Evolutionary conservation across 2,329 filamentous ascomycete species (phyloP), one percentile per base, ranked within the genome.

Genomic region (Fonsecaea erecta): DNA sequence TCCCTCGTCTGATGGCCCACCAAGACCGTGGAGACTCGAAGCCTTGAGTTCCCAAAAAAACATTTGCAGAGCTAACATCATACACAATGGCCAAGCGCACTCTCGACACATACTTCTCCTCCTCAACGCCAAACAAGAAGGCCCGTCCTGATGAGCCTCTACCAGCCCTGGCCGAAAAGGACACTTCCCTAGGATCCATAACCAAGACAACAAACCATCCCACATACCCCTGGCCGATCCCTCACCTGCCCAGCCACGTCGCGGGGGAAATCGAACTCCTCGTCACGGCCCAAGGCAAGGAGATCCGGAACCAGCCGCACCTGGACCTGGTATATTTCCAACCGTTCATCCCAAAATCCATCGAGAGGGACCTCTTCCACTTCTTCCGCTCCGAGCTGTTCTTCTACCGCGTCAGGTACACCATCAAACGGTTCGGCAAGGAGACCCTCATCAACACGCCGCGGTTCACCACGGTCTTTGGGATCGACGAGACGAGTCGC

Each of bases 271-370:
- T 85, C 1, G 76, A 68, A 48, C 48, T 68, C 8, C 72, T 73
- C 12, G 61, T 75, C 48, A 75, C 75, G 28, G 86, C 88, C 5
- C 80, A 85, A 65, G 85, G 83, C 1, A 82, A 78, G 52, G 71
- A 74, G 2, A 88, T 93, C 69, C 86, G 86, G 70, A 82, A 92
- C 72, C 86, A 90, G 71, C 84, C 86, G 0, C 85, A 93, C 68
- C 82, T 93, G 0, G 89, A 93, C 73, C 81, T 94, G 0, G 77
- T 93, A 8, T 91, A 91, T 76, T 93, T 89, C 74, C 84, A 91
- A 71, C 90, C 90, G 0, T 93, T 90, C 68, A 82, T 93, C 3
- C 84, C 88, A 0, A 77, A 80, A 1, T 75, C 82, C 12, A 80
- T 86, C 11, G 81, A 86, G 21, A 81, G 82, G 2, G 80, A 85